These are phyloP conservation scores for Wickerhamiella kurtzmanii DNA, from an alignment of 805 yeast species.

Conservation along the genomic window DNA sequence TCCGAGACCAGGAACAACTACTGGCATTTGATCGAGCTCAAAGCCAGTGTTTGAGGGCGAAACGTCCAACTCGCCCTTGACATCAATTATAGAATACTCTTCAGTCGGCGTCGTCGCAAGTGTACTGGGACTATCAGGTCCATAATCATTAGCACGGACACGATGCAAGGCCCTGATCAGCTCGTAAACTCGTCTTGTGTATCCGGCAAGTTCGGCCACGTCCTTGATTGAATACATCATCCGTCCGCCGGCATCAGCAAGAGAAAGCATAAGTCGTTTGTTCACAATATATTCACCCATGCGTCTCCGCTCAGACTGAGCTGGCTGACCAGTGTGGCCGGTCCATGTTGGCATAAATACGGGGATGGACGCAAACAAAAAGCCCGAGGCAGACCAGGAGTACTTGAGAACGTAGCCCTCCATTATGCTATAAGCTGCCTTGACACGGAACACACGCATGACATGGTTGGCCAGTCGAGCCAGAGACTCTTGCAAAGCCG, in stretches of 20 bases:
- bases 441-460: constrained; percentile 39
- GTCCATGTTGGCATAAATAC: constrained; percentile 47
- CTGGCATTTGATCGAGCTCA: constrained; percentile 68
- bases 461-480: constrained; percentile 42
- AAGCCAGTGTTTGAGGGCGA: constrained; percentile 46
- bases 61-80: constrained; percentile 55
- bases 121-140: not conserved
- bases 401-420: constrained; percentile 83
- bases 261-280: constrained; percentile 74
- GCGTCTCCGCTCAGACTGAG: constrained; percentile 27
- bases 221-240: constrained; percentile 91
- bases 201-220: constrained; percentile 79
- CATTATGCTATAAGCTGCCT: constrained; percentile 54
- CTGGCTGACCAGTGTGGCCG: constrained; percentile 18
- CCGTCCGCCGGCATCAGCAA: constrained; percentile 91
- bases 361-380: constrained; percentile 78
- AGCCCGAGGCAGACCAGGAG: constrained; percentile 94
- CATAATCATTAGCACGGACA: constrained; percentile 46
- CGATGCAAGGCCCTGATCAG: constrained; percentile 66
- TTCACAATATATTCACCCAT: constrained; percentile 85
- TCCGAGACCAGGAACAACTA: constrained; percentile 51
- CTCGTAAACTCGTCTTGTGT: constrained; percentile 72
- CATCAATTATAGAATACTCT: constrained; percentile 32
- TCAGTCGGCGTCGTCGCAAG: constrained; percentile 2
- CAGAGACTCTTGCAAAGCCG: constrained; percentile 49